Base-by-base conservation (phyloP, 768 basidiomycete genomes). In the Kwoniella sp. region DNA sequence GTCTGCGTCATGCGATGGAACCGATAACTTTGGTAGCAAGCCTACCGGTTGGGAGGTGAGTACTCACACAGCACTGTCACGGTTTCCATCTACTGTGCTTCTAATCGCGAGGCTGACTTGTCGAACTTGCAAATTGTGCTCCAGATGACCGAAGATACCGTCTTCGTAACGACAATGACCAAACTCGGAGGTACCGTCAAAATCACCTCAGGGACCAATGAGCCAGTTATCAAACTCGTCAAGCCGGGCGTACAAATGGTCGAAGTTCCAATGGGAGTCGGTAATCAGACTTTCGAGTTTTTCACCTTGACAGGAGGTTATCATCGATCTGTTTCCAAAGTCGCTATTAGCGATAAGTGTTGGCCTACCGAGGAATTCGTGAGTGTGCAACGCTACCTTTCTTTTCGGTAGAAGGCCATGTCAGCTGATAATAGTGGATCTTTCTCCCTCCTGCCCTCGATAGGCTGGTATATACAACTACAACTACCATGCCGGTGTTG, bases 391-490 rank as follows among this genome's bases (percentile, higher is more conserved):
- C n/a, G n/a, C n/a, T n/a, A n/a, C n/a, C 40, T 54, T 56, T 30
- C 26, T 37, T 17, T n/a, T 15, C 30, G 24, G 19, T 46, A n/a
- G 24, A 46, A 21, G 25, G n/a, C 9, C 5, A 29, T 36, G 0
- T 47, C n/a, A 21, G n/a, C 21, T 24, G 15, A n/a, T 19, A 22
- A 36, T 33, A 13, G n/a, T n/a, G n/a, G n/a, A n/a, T n/a, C n/a
- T n/a, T n/a, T n/a, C n/a, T n/a, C n/a, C n/a, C n/a, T 48, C 54
- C 37, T 12, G 30, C 26, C 12, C 44, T n/a, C n/a, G 2, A 36
- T 61, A 74, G 75, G 73, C 73, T 40, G 73, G 76, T 13, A 77
- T 73, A 6, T 79, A 79, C 66, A 79, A 79, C 69, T 79, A 69
- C 68, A 78, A 79, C 56, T 75, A 74, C 60, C 71, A 77, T 51